Evolutionary conservation across 2,329 filamentous ascomycete species (phyloP).

Genomic region (Parasarocladium wereldwijsianum): DNA sequence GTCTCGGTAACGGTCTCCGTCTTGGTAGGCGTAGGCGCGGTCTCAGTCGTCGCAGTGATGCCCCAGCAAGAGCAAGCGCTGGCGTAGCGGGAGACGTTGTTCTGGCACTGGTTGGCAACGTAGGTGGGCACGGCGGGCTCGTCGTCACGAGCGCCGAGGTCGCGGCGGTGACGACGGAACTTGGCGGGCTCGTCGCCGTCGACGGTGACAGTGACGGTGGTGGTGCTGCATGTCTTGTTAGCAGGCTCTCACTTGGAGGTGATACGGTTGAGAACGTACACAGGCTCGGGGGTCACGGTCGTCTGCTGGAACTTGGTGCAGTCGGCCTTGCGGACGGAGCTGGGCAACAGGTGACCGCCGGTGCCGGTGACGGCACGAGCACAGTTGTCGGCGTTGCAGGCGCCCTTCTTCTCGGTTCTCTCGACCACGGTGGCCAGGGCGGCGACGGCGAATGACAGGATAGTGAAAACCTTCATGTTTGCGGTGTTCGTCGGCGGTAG

Average conservation of each 20-base stretch:
- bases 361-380: constrained; percentile 30
- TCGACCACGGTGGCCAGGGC: constrained; percentile 21
- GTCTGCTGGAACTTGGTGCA: constrained; percentile 25
- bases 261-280: constrained; percentile 15
- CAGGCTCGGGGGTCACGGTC: constrained; percentile 23
- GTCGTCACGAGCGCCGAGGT: constrained; percentile 14
- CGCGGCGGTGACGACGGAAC: constrained; percentile 14
- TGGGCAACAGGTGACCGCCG: constrained; percentile 18
- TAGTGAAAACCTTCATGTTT: constrained; percentile 26
- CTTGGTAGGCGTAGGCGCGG: constrained; percentile 22
- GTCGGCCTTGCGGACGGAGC: constrained; percentile 21
- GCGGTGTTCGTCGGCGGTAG: no score
- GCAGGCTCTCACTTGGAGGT: not conserved
- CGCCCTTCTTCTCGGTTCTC: constrained; percentile 15
- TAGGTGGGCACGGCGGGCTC: constrained; percentile 23
- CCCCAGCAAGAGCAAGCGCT: constrained; percentile 31
- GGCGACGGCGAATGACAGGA: constrained; percentile 21
- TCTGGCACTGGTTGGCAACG: constrained; percentile 20
- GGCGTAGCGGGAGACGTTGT: constrained; percentile 16
- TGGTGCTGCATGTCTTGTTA: constrained; percentile 11
- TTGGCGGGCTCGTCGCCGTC: constrained; percentile 15
- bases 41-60: constrained; percentile 22
- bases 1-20: constrained; percentile 26
- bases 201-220: constrained; percentile 23
- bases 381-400: constrained; percentile 29